Percentiles rank a stretch among this genome's conserved stretches.
Conservation (phyloP, 257 asterid species). For the Rubia yunnanensis region DNA sequence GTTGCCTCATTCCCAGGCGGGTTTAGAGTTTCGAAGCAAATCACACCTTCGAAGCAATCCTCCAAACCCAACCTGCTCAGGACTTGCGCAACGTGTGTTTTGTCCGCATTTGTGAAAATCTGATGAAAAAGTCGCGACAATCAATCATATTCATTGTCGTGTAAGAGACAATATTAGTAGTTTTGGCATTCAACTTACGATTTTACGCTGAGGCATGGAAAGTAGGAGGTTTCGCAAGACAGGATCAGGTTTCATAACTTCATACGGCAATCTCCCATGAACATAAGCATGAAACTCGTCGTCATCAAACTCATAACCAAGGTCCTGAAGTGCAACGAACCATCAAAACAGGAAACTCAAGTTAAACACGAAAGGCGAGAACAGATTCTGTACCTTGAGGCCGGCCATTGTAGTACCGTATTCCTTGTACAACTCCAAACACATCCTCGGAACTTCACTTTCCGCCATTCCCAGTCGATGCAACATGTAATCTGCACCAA, state of each 20-base stretch:
- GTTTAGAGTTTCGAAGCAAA: conserved; percentile 85
- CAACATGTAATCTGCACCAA: conserved; percentile 55
- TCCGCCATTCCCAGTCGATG: conserved; percentile 55
- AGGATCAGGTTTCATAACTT: conserved; percentile 63
- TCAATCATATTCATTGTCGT: neutral
- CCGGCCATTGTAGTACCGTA: conserved; percentile 97
- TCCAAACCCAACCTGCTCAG: conserved; percentile 60
- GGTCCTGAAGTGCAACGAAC: conserved; percentile 29
- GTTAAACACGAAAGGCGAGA: neutral
- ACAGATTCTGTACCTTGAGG: conserved; percentile 38
- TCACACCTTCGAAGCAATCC: conserved; percentile 80
- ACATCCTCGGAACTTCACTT: conserved; percentile 63
- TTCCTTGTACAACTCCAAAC: conserved; percentile 73
- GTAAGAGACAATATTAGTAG: neutral
- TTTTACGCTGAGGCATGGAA: conserved; percentile 75
- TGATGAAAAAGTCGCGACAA: conserved; percentile 14
- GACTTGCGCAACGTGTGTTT: conserved; percentile 58
- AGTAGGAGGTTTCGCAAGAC: conserved; percentile 57
- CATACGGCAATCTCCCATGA: conserved; percentile 82
- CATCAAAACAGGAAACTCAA: neutral
- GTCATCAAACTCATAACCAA: conserved; percentile 69
- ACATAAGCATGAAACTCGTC: conserved; percentile 74
- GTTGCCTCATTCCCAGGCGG: conserved; percentile 12
- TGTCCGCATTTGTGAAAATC: conserved; percentile 83
- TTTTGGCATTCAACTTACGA: conserved; percentile 25